These are phyloP conservation scores for Agaricus subrufescens DNA, from an alignment of 768 basidiomycete genomes.

Conservation along the genomic window DNA sequence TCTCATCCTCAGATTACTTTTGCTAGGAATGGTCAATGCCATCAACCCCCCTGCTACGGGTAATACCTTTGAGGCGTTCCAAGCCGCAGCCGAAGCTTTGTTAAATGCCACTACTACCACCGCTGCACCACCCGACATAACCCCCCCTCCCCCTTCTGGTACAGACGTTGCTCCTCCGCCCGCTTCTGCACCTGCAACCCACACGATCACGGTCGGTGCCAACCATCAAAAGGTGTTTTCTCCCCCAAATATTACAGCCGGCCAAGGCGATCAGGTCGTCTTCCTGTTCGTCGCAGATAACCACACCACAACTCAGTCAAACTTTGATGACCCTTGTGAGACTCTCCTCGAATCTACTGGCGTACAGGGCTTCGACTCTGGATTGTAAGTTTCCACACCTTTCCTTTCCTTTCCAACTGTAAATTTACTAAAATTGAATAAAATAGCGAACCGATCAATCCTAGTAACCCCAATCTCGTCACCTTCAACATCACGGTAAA, in stretches of 20 bases:
- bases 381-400: conserved; percentile 32
- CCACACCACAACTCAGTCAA: conserved; percentile 42
- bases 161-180: conserved; percentile 20
- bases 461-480: conserved; percentile 36
- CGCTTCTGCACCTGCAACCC: conserved; percentile 23
- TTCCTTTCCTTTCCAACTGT: not conserved
- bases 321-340: conserved; percentile 32
- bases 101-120: conserved; percentile 13
- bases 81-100: conserved; percentile 37
- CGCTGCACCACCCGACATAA: conserved; percentile 15
- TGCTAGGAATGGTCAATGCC: conserved; percentile 61
- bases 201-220: conserved; percentile 34
- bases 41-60: conserved; percentile 47
- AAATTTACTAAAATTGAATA: not conserved
- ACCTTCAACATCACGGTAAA: conserved; percentile 45
- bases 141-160: conserved; percentile 23
- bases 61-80: conserved; percentile 41
- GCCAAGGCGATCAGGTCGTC: conserved; percentile 37
- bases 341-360: conserved; percentile 19
- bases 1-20: not conserved
- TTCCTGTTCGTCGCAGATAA: conserved; percentile 44
- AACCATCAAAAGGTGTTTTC: conserved; percentile 29
- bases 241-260: conserved; percentile 35
- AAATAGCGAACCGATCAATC: conserved; percentile 37
- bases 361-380: conserved; percentile 32